Conservation (phyloP, 805 yeast genomes). For the Zygotorulaspora chibaensis region DNA sequence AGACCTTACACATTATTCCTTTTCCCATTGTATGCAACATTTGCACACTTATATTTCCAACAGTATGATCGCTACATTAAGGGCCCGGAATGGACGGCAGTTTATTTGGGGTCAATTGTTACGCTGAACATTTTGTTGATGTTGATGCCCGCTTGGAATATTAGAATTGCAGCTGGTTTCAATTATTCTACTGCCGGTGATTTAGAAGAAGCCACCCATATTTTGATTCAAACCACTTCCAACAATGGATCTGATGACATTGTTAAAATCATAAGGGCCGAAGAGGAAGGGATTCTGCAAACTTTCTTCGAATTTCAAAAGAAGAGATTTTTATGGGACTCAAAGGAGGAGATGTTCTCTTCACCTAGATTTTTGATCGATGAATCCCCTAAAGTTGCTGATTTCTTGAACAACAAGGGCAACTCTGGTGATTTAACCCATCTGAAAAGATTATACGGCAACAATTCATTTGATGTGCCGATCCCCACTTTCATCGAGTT, state of each 20-base stretch:
- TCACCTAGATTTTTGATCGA: constrained; percentile 76
- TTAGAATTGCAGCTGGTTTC: constrained; percentile 62
- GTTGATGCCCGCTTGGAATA: constrained; percentile 94
- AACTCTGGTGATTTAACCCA: constrained; percentile 49
- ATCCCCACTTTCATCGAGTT: constrained; percentile 86
- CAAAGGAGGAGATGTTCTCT: constrained; percentile 50
- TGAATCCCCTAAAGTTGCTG: constrained; percentile 50
- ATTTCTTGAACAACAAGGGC: constrained; percentile 55
- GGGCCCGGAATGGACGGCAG: constrained; percentile 95
- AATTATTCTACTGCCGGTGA: constrained; percentile 54
- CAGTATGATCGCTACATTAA: constrained; percentile 78
- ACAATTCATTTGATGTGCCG: constrained; percentile 89
- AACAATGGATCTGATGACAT: constrained; percentile 85
- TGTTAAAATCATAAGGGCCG: constrained; percentile 52
- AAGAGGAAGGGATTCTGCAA: constrained; percentile 57
- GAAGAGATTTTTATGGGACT: constrained; percentile 76
- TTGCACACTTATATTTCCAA: constrained; percentile 56
- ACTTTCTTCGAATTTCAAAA: constrained; percentile 82
- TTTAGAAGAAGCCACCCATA: constrained; percentile 62
- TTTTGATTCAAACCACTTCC: constrained; percentile 75
- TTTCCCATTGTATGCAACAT: constrained; percentile 68
- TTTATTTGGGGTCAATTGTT: constrained; percentile 67
- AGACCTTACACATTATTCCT: constrained; percentile 86
- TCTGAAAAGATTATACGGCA: constrained; percentile 63
- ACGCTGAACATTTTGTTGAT: constrained; percentile 71